Evolutionary conservation across 805 yeast species (phyloP), one percentile per base, ranked within the genome.

Genomic region (Candida manassasensis): DNA sequence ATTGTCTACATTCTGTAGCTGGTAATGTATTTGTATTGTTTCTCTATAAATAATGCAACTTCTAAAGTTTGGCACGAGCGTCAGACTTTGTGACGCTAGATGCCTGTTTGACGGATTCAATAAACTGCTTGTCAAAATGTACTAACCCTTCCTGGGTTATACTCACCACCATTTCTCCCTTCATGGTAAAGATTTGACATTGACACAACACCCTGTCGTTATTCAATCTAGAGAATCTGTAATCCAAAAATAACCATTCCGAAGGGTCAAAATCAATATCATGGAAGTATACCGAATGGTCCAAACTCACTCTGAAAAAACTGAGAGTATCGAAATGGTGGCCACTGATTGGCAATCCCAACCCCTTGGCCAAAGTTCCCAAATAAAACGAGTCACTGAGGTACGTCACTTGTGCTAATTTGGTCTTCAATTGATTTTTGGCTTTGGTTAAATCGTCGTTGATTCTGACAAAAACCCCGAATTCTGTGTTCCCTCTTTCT

Each of bases 261-360:
- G 61, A 56, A 1, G 67, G 57, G 38, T 61, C 63, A 28, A 55
- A 63, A 29, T 63, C 53, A 3, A 33, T 45, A 37, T 63, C 69
- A 41, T 64, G 69, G 45, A 54, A 55, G 39, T 43, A 57, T 6
- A 64, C 48, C 3, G 60, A 32, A 39, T 64, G 70, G 41, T 64
- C 70, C 34, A 64, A 50, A 26, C 63, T 55, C 2, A 61, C 68
- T 26, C 69, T 47, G 47, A 64, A 64, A 38, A 57, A 62, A 14
- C 48, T 29, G n/a, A 29, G 6, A 11, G 32, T 29, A 12, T 16
- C 35, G 7, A 35, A 11, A 18, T 38, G 36, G 19, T 43, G 37
- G 10, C 39, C 40, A 19, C 37, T 35, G 10, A 51, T 19, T 3
- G 51, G 42, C 16, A 41, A 22, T 6, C 62, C 62, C 15, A 63